Base-by-base conservation (phyloP, 192 early-diverging fungal genomes). In the Entomortierella lignicola region DNA sequence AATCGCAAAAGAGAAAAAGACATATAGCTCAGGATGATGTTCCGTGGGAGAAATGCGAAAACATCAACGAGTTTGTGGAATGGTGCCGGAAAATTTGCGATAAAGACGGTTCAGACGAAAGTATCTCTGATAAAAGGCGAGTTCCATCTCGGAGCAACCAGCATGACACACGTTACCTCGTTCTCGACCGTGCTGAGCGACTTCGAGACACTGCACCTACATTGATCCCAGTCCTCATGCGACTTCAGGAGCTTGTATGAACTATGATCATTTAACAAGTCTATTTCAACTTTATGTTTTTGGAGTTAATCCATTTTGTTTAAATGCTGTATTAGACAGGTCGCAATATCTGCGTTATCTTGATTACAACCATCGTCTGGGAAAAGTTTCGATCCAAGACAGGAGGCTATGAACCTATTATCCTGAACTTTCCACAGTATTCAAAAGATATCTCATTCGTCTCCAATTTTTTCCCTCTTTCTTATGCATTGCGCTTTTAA, bases 161-260 rank as follows among this genome's bases (percentile, higher is more conserved):
- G 29, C 64, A 77, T 4, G 74, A 77, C n/a, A 77, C 74, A 0
- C 55, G 75, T 21, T 86, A 88, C 54, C 52, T 92, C 62, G 83
- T 96, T 0, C 69, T 97, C 8, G 95, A 98, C 62, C 84, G 92
- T 37, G 94, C 94, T 0, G 94, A 97, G 69, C 77, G 90, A 23
- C 82, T 98, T 50, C 85, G 94, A 20, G 89, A 91, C 59, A 89
- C 92, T 41, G 83, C 88, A 1, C 81, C 90, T 1, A 86, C 83
- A 34, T 77, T 96, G 18, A 72, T 96, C 58, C 88, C 92, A 4
- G 82, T 87, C 42, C 69, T 98, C 8, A 52, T 96, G 72, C 81
- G 91, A 18, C 73, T 98, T 15, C 81, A 86, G 0, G 94, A 94
- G 71, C 71, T 94, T 41, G 91, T 92, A 81, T 62, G 74, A 54